Evolutionary conservation across 2,329 filamentous ascomycete genomes (phyloP).

Genomic region (Aureobasidium sp.): DNA sequence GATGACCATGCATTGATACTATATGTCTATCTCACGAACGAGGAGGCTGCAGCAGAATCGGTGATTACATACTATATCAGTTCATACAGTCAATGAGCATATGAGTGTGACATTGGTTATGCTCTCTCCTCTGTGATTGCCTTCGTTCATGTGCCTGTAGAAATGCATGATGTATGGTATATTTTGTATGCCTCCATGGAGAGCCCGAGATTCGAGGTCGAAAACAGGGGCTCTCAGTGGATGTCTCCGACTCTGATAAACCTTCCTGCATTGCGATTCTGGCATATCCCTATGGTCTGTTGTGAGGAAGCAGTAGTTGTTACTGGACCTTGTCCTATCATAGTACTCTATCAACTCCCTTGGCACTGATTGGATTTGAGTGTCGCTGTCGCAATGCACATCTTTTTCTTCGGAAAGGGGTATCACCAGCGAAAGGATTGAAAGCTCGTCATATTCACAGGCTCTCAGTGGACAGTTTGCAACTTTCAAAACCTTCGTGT

Average conservation of each 20-base stretch:
- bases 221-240: neutral
- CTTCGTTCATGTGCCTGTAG: neutral
- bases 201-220: neutral
- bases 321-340: neutral
- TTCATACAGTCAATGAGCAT: conserved; percentile 40
- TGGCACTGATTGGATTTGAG: neutral
- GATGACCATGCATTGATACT: conserved; percentile 72
- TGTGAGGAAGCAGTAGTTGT: neutral
- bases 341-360: neutral
- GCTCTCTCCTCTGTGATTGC: neutral
- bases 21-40: conserved; percentile 70
- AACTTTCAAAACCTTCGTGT: neutral
- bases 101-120: neutral
- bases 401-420: no score
- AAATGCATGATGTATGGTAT: neutral
- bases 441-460: neutral
- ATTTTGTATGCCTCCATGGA: neutral
- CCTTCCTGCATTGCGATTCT: neutral
- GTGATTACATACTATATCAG: conserved; percentile 63
- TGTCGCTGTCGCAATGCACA: neutral
- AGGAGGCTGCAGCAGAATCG: conserved; percentile 60
- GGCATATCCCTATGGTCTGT: no score
- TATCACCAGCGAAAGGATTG: neutral
- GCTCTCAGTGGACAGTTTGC: neutral
- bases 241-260: neutral